Conservation (phyloP, 306 rosid genomes). For the Sicyos edulis region DNA sequence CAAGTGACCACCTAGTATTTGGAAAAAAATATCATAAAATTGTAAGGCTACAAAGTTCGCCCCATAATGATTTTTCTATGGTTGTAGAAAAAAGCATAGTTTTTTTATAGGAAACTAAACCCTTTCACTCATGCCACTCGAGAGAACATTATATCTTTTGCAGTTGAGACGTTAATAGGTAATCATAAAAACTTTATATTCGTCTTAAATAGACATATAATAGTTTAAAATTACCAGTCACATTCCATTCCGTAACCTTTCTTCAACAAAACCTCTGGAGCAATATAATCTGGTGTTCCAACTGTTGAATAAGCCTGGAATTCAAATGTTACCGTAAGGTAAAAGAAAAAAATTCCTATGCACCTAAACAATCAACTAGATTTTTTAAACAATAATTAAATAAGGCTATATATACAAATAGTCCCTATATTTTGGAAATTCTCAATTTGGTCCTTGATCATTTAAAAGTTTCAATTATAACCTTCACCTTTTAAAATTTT, state of each 20-base stretch:
- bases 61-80: background rate
- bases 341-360: conserved; percentile 4
- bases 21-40: conserved; percentile 16
- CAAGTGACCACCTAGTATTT: conserved; percentile 93
- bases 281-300: conserved; percentile 99
- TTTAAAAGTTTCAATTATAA: no score
- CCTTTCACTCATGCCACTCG: background rate
- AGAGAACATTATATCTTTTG: background rate
- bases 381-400: background rate
- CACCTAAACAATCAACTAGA: conserved; percentile 1
- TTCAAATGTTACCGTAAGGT: conserved; percentile 26
- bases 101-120: no score
- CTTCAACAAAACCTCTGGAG: conserved; percentile 92
- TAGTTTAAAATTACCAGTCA: conserved; percentile 68
- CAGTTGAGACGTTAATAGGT: conserved; percentile 4
- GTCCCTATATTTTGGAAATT: background rate
- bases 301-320: conserved; percentile 99
- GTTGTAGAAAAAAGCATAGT: background rate
- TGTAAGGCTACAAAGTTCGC: background rate
- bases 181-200: background rate
- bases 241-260: conserved; percentile 98
- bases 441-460: background rate
- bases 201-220: background rate
- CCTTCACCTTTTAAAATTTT: background rate
- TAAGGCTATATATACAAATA: background rate